Base-by-base conservation (phyloP, 2,329 filamentous ascomycete genomes). In the Diaporthe amygdali region DNA sequence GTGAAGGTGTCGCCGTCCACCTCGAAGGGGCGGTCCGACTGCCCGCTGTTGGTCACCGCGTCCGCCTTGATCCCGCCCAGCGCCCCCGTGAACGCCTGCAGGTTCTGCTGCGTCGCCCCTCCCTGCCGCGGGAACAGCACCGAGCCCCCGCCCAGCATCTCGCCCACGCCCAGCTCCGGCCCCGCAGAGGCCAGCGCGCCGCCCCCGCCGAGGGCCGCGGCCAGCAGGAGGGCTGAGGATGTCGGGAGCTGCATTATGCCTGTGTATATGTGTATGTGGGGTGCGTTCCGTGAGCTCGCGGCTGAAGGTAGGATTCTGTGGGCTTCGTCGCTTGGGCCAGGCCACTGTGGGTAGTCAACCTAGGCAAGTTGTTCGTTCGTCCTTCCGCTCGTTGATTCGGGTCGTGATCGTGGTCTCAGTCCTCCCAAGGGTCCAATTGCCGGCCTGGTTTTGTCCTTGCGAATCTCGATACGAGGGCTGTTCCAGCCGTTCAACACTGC, bases 1-100 rank as follows among this genome's bases (percentile, higher is more conserved):
- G 78, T 75, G 84, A 87, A 87, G 1, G 83, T 85, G 70, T 84
- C 79, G 20, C 82, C 84, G 47, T 81, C 77, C 3, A 86, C 83
- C 64, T 80, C 78, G 71, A 84, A 87, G 2, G 83, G 84, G 49
- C 82, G 77, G 22, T 80, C 73, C 5, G 78, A 72, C 73, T 86
- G 77, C n/a, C 75, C 76, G 1, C 82, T 84, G 67, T 83, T 79
- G 14, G 80, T 79, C 69, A 86, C 84, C 80, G 81, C 75, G 12
- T 81, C 73, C 3, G 84, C 81, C 0, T 70, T 64, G 20, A 79
- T 76, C 9, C 81, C 83, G 30, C 84, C 85, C 56, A 87, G 66
- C 2, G 78, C 76, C n/a, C 80, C 81, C 3, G 71, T 74, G 72
- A 86, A 87, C 3, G 76, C 70, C 78, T 86, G 84, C 30, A 87